Conservation (phyloP, 176 grass and related monocot genomes). For the Aegilops tauschii region DNA sequence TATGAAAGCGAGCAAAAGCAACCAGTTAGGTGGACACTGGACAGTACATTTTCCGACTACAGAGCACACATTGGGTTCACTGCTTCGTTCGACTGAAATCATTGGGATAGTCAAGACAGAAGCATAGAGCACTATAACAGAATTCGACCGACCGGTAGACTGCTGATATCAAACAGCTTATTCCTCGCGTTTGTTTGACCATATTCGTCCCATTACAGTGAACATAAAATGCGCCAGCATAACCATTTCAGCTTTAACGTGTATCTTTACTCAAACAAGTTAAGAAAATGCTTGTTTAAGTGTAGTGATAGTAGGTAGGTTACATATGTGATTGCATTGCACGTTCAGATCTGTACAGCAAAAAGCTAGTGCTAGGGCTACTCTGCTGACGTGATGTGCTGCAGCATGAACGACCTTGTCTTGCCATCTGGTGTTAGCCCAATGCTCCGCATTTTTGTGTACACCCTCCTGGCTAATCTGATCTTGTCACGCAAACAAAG, state of each 20-base stretch:
- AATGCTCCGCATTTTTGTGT: slow-evolving; percentile 60
- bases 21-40: too few relatives aligned
- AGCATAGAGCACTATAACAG: too few relatives aligned
- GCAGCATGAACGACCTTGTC: slow-evolving; percentile 77
- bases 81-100: too few relatives aligned
- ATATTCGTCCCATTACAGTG: background rate
- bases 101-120: too few relatives aligned
- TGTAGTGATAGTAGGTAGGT: background rate
- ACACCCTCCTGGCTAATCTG: slow-evolving; percentile 54
- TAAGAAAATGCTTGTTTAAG: background rate
- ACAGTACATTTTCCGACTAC: too few relatives aligned
- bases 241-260: background rate
- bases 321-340: background rate
- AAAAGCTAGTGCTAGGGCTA: background rate
- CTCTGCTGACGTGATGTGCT: slow-evolving; percentile 38
- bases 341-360: background rate
- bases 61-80: too few relatives aligned
- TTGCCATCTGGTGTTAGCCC: slow-evolving; percentile 68
- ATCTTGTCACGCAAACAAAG: slow-evolving; percentile 69
- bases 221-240: background rate
- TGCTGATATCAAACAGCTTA: too few relatives aligned
- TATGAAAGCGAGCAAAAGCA: too few relatives aligned
- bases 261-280: background rate
- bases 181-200: background rate
- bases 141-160: background rate